Conservation (phyloP, 2,329 filamentous ascomycete species). For the Claviceps maximensis region DNA sequence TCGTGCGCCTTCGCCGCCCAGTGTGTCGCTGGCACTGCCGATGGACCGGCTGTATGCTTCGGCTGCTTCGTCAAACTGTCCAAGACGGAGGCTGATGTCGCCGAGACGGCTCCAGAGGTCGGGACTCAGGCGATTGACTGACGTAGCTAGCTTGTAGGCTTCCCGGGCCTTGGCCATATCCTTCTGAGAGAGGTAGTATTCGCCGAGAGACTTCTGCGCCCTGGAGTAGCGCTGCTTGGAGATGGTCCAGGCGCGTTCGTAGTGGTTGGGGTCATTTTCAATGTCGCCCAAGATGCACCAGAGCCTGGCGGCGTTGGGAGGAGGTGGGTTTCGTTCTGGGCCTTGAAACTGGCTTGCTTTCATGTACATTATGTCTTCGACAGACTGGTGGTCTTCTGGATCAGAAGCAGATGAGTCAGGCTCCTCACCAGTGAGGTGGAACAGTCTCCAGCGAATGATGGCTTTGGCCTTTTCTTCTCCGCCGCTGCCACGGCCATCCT, state of each 20-base stretch:
- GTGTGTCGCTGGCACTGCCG: conserved; percentile 39
- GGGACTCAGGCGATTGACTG: conserved; percentile 68
- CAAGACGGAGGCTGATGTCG: conserved; percentile 70
- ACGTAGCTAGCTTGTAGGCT: conserved; percentile 66
- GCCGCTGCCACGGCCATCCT: conserved; percentile 37
- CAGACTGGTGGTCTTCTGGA: conserved; percentile 39
- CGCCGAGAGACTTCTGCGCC: conserved; percentile 76
- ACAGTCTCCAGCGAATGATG: conserved; percentile 68
- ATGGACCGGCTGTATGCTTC: conserved; percentile 77
- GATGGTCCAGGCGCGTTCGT: conserved; percentile 77
- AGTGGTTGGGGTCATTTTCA: conserved; percentile 60
- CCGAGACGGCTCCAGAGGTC: conserved; percentile 83
- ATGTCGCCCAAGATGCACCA: conserved; percentile 93
- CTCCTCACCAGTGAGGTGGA: conserved; percentile 41
- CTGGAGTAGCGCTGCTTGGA: conserved; percentile 71
- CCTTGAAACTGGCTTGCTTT: conserved; percentile 43
- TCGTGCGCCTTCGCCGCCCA: conserved; percentile 79
- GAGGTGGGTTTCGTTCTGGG: conserved; percentile 52
- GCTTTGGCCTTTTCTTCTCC: conserved; percentile 69
- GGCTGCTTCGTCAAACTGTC: conserved; percentile 63
- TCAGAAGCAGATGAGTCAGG: conserved; percentile 18
- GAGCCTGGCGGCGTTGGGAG: conserved; percentile 71
- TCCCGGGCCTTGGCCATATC: conserved; percentile 57
- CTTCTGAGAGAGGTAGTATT: conserved; percentile 56
- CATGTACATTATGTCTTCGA: conserved; percentile 41